phyloP scores from a whole-genome alignment of 2,329 filamentous ascomycete species.

The Fusarium sp. region DNA sequence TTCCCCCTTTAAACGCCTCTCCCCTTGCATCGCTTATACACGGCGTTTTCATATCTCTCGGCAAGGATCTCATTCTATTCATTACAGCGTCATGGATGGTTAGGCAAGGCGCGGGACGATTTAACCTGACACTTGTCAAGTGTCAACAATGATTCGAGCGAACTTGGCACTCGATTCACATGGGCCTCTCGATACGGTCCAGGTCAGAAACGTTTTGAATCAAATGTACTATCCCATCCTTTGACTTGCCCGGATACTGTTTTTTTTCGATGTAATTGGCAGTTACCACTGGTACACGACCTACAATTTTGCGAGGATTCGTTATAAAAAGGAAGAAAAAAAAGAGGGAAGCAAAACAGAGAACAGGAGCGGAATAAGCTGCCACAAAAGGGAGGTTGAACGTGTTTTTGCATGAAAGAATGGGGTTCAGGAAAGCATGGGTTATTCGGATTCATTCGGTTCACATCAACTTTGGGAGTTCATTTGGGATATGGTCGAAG shows the following conservation, averaged over 20 bases:
- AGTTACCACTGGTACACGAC: neutral
- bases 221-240: neutral
- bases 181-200: neutral
- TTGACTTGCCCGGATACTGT: neutral
- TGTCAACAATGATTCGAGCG: neutral
- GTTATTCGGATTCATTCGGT: conserved; percentile 21
- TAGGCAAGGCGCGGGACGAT: conserved; percentile 23
- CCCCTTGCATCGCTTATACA: conserved; percentile 23
- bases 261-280: neutral
- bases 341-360: conserved; percentile 1
- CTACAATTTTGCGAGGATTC: neutral
- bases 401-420: conserved; percentile 13
- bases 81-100: conserved; percentile 12
- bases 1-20: conserved; percentile 34
- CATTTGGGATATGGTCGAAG: conserved; percentile 31
- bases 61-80: conserved; percentile 10
- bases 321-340: conserved; percentile 1
- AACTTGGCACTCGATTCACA: neutral
- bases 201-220: neutral
- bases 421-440: conserved; percentile 6
- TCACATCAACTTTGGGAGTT: conserved; percentile 41
- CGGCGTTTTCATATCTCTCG: conserved; percentile 26
- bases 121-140: neutral
- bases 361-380: neutral
- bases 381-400: neutral